phyloP scores from a whole-genome alignment of 2,329 filamentous ascomycete genomes.

The Amauroascus niger region DNA sequence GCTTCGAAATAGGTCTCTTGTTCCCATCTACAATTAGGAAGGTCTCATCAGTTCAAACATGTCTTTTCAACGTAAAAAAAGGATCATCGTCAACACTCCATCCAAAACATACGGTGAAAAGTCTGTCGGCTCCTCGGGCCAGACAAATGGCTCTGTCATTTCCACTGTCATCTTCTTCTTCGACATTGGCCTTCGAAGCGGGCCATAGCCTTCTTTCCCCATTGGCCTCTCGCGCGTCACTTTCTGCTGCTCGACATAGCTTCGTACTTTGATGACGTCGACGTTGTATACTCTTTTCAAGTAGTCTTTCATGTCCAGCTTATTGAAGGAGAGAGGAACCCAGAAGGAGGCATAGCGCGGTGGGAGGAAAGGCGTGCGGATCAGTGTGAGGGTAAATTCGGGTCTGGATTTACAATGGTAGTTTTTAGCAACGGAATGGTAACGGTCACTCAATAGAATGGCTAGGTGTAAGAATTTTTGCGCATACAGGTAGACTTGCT shows the following conservation, averaged over 20 bases:
- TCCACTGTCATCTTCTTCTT: constrained; percentile 94
- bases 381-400: constrained; percentile 67
- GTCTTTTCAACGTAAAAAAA: background rate
- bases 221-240: constrained; percentile 39
- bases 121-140: constrained; percentile 61
- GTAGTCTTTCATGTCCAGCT: constrained; percentile 93
- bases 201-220: constrained; percentile 39
- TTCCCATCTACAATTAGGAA: constrained; percentile 46
- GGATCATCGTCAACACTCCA: background rate
- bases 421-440: background rate
- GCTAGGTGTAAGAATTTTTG: constrained; percentile 1
- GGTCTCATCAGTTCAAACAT: constrained; percentile 13
- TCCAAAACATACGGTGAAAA: constrained; percentile 44
- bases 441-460: no score
- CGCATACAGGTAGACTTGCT: constrained; percentile 42
- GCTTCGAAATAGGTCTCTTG: constrained; percentile 49
- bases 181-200: constrained; percentile 59
- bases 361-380: constrained; percentile 61
- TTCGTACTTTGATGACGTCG: constrained; percentile 61
- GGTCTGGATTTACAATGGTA: constrained; percentile 48
- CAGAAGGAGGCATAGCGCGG: constrained; percentile 80
- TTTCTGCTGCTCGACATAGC: constrained; percentile 63
- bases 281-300: constrained; percentile 78
- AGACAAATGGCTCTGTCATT: constrained; percentile 77
- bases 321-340: constrained; percentile 86